phyloP scores from a whole-genome alignment of 495 filamentous ascomycete species.

The Lasiosphaeria ovina region DNA sequence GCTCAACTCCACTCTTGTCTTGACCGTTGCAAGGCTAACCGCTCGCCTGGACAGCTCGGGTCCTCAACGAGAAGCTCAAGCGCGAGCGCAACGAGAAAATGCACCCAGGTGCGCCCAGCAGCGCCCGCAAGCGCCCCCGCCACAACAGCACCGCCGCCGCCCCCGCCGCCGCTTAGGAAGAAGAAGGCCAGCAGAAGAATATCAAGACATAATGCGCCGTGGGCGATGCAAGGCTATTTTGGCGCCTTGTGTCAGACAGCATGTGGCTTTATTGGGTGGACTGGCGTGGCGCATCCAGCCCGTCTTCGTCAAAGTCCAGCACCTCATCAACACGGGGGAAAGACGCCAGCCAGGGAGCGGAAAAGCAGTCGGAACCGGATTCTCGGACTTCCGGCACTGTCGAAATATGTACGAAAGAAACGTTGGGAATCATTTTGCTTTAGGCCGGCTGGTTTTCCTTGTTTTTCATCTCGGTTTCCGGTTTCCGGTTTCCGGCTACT shows the following conservation, averaged over 20 bases:
- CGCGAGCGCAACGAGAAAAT: constrained; percentile 53
- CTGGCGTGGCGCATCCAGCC: too few relatives aligned
- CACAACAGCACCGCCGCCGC: constrained; percentile 39
- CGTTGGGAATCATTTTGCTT: background rate
- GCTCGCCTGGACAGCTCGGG: constrained; percentile 42
- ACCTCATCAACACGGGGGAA: too few relatives aligned
- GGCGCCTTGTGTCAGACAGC: too few relatives aligned
- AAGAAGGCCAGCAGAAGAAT: background rate
- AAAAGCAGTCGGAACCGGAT: background rate
- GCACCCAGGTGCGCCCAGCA: constrained; percentile 41
- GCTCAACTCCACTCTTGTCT: background rate
- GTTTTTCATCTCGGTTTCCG: too few relatives aligned
- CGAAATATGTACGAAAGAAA: background rate
- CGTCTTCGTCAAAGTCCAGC: too few relatives aligned
- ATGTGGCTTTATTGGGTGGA: too few relatives aligned
- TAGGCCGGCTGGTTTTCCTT: background rate
- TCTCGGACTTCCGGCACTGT: background rate
- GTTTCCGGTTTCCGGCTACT: too few relatives aligned
- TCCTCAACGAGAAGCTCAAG: constrained; percentile 60
- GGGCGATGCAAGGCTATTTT: too few relatives aligned
- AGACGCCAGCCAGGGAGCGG: too few relatives aligned
- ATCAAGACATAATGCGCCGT: background rate
- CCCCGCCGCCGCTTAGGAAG: constrained; percentile 9
- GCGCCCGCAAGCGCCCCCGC: constrained; percentile 50
- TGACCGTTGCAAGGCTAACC: constrained; percentile 6